Evolutionary conservation across 495 filamentous ascomycete genomes (phyloP).

Genomic region (Tuber borchii): DNA sequence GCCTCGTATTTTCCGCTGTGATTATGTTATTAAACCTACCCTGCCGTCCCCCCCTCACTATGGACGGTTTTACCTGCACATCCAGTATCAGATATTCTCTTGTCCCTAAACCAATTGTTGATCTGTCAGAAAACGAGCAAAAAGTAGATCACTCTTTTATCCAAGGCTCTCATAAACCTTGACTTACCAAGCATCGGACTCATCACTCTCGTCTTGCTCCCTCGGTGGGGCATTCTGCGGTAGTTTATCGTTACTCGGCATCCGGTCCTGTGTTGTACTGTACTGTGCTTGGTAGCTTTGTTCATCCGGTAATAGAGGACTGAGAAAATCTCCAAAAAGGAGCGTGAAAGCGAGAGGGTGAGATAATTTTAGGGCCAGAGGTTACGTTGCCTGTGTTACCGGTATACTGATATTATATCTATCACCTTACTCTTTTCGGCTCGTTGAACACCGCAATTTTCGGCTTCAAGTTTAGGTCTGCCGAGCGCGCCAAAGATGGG

Average conservation of each 20-base stretch:
- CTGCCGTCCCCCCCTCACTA: neutral
- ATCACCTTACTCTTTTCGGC: neutral
- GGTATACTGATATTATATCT: neutral
- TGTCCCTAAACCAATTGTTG: constrained; percentile 58
- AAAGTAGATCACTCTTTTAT: neutral
- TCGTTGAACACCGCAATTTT: neutral
- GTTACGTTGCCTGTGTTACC: neutral
- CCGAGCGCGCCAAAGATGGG: constrained; percentile 42
- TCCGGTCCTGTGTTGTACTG: constrained; percentile 41
- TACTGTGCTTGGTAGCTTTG: constrained; percentile 39
- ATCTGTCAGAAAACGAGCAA: neutral
- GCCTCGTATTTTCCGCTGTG: constrained; percentile 74
- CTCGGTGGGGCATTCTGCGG: neutral
- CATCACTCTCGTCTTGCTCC: constrained; percentile 62
- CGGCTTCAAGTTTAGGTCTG: neutral
- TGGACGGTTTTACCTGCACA: constrained; percentile 63
- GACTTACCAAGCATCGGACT: constrained; percentile 87
- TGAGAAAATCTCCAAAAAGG: neutral
- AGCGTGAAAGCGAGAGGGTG: neutral
- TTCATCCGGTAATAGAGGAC: constrained; percentile 33
- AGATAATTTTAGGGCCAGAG: neutral
- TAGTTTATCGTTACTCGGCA: constrained; percentile 41
- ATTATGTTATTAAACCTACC: neutral
- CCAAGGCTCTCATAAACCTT: neutral
- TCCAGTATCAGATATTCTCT: constrained; percentile 94